Evolutionary conservation across 2,329 filamentous ascomycete species (phyloP), one percentile per base, ranked within the genome.

Genomic region (Fusarium sp.): DNA sequence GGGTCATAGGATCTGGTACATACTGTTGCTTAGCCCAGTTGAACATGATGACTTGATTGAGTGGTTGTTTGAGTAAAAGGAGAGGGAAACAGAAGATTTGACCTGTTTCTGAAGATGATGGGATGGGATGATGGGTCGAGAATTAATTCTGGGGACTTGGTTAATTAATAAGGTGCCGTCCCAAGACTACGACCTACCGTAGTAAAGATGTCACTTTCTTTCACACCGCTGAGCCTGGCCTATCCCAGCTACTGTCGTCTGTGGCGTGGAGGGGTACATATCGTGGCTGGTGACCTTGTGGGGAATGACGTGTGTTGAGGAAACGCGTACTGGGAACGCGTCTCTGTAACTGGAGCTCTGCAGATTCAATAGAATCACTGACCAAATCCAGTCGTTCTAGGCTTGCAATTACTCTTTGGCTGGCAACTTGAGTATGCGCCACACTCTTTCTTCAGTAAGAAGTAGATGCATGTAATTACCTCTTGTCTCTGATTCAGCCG

Each of bases 21-120:
- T 86, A 96, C 93, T 92, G 90, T 82, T 95, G 92, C 84, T 97
- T 96, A 75, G 94, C 91, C 94, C 94, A 98, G 86, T 93, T 96
- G 86, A 97, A 94, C 90, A 93, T 96, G 81, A 78, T 87, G 80
- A 74, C 34, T 62, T 49, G 41, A 16, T 41, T 30, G 48, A 23
- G 28, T 25, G 48, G 40, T 61, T 37, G 30, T 43, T 41, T n/a
- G 21, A 20, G 42, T 48, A 40, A 34, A 27, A 42, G 41, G 30
- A 59, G 40, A 54, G 21, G 49, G 54, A 51, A 49, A 23, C 45
- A 57, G 37, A 50, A 18, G 13, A 47, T 16, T 16, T 48, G 40
- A 21, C 37, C 56, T 49, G 54, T 46, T 66, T 66, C 37, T 63
- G 60, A 55, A 59, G 54, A 45, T 55, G 32, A 63, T 66, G 40